These are phyloP conservation scores for Tetrapisispora nanseiensis DNA, from an alignment of 805 yeast species.

Conservation along the genomic window DNA sequence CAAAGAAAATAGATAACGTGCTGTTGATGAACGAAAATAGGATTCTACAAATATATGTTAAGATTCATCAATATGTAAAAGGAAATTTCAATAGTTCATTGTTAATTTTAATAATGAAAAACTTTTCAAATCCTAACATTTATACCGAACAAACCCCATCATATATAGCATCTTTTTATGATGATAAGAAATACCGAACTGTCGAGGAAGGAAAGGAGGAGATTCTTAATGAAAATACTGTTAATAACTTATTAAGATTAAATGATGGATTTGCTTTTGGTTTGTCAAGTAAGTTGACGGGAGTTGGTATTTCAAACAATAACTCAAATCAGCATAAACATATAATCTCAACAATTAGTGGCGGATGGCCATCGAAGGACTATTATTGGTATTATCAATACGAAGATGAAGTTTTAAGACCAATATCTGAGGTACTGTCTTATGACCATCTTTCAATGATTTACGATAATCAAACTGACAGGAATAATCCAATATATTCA, in stretches of 20 bases:
- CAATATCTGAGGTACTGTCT: slow-evolving; percentile 33
- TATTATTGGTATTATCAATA: slow-evolving; percentile 30
- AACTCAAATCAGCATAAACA: slow-evolving; percentile 18
- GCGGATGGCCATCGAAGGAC: slow-evolving; percentile 16
- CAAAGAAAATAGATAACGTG: slow-evolving; percentile 22
- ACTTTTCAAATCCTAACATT: slow-evolving; percentile 38
- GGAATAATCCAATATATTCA: slow-evolving; percentile 15
- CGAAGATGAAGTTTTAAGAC: slow-evolving; percentile 28
- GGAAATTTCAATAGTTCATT: slow-evolving; percentile 35
- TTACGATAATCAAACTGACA: slow-evolving; percentile 17
- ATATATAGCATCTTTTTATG: slow-evolving; percentile 3
- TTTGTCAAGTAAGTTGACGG: slow-evolving; percentile 39
- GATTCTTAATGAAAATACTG: slow-evolving; percentile 10
- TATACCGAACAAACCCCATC: slow-evolving; percentile 12
- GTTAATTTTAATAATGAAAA: slow-evolving; percentile 32
- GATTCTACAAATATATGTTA: slow-evolving; percentile 37
- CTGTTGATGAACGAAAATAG: slow-evolving; percentile 35
- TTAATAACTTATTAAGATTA: slow-evolving; percentile 17
- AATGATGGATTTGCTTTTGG: slow-evolving; percentile 43
- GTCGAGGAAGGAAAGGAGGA: slow-evolving; percentile 12
- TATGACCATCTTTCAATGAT: slow-evolving; percentile 34
- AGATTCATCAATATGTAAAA: slow-evolving; percentile 26
- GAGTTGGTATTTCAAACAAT: slow-evolving; percentile 32
- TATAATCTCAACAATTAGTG: slow-evolving; percentile 20
- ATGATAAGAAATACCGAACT: slow-evolving; percentile 13